A percentile compares a stretch with the other conserved stretches of the same genome.
phyloP scores from a whole-genome alignment of 495 filamentous ascomycete species.

The Neurospora tetrasperma region DNA sequence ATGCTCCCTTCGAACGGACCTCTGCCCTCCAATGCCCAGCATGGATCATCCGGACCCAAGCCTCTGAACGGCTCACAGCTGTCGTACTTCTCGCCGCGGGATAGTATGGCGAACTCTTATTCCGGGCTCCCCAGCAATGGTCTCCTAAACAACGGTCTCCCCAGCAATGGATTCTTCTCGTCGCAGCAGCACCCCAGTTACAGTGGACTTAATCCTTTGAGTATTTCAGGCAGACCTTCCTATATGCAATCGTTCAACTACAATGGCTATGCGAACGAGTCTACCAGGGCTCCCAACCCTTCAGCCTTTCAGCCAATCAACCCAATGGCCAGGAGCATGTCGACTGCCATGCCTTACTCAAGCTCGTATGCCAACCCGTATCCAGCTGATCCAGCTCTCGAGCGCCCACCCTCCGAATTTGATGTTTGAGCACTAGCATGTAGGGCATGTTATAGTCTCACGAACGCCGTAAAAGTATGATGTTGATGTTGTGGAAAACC shows the following conservation, averaged over 20 bases:
- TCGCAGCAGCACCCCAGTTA: conserved; percentile 21
- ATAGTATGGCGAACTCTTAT: conserved; percentile 5
- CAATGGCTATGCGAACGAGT: conserved; percentile 19
- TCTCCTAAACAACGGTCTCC: conserved; percentile 14
- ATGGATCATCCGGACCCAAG: conserved; percentile 9
- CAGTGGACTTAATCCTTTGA: conserved; percentile 35
- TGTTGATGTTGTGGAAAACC: not conserved
- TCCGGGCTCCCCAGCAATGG: conserved; percentile 13
- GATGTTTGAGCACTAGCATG: conserved; percentile 7
- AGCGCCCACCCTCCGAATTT: conserved; percentile 10
- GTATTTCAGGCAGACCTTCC: conserved; percentile 23
- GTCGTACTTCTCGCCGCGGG: conserved; percentile 10
- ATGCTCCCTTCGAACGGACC: conserved; percentile 15
- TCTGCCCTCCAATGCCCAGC: conserved; percentile 13
- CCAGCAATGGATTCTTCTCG: conserved; percentile 23
- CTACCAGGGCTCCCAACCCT: conserved; percentile 15
- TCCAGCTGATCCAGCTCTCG: conserved; percentile 9
- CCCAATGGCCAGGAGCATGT: conserved; percentile 9
- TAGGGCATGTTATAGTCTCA: not conserved
- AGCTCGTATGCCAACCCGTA: conserved; percentile 9
- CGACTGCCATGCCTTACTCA: conserved; percentile 9
- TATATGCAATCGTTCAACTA: conserved; percentile 24
- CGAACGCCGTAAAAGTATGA: not conserved
- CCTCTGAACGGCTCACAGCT: conserved; percentile 2
- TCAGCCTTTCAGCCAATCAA: conserved; percentile 15